Evolutionary conservation across 441 rosid genomes (phyloP).

Genomic region (Lepidium campestre): DNA sequence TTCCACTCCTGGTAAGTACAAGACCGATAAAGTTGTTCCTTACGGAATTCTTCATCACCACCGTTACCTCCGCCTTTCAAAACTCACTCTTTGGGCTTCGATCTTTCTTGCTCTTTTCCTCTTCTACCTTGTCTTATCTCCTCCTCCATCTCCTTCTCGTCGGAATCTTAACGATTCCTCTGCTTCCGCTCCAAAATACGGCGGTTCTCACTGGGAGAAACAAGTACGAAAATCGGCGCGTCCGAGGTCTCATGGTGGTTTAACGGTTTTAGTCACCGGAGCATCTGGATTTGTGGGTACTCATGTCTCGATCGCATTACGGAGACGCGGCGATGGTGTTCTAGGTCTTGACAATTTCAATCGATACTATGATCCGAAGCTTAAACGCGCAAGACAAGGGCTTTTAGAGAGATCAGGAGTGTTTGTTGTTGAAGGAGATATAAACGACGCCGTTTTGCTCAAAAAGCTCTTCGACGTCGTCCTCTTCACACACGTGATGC

Average conservation of each 20-base stretch:
- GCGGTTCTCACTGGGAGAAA: conserved; percentile 47
- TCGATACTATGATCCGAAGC: conserved; percentile 45
- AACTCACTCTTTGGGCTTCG: conserved; percentile 44
- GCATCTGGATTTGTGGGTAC: conserved; percentile 76
- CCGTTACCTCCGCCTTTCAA: conserved; percentile 51
- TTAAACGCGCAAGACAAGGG: conserved; percentile 52
- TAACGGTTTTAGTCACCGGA: conserved; percentile 63
- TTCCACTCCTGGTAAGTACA: conserved; percentile 61
- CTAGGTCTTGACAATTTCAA: conserved; percentile 75
- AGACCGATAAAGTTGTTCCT: conserved; percentile 40
- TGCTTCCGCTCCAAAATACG: conserved; percentile 23
- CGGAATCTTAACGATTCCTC: conserved; percentile 18
- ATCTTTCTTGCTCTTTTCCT: conserved; percentile 40
- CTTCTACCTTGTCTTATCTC: conserved; percentile 32
- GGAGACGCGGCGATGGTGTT: conserved; percentile 75
- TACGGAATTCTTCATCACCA: conserved; percentile 32
- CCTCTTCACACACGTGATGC: conserved; percentile 68
- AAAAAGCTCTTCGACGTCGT: conserved; percentile 47
- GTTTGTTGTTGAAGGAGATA: conserved; percentile 59
- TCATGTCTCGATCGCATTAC: conserved; percentile 51
- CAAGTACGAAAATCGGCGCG: conserved; percentile 44
- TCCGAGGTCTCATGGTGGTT: conserved; percentile 33
- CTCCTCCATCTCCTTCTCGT: conserved; percentile 36
- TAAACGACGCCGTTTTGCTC: conserved; percentile 44
- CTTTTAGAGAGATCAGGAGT: conserved; percentile 51